Conservation (phyloP, 2,329 filamentous ascomycete species). For the Penicillium occitanis region DNA sequence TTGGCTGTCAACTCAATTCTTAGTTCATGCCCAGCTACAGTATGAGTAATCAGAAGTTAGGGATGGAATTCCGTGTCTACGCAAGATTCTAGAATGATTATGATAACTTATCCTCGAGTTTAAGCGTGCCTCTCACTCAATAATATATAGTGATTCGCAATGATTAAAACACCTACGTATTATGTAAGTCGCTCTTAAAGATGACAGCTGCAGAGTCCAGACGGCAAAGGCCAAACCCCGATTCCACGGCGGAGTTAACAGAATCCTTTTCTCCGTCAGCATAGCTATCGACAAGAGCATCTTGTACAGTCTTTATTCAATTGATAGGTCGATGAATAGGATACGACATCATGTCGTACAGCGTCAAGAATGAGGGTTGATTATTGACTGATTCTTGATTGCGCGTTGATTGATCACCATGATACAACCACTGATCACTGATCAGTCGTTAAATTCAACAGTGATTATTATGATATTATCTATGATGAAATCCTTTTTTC, state of each 20-base stretch:
- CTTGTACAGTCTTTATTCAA: background rate
- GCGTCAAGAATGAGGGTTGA: background rate
- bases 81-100: background rate
- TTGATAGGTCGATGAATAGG: background rate
- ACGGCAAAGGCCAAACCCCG: background rate
- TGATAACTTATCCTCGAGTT: background rate
- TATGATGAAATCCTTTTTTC: background rate
- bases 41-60: slow-evolving; percentile 7
- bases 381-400: background rate
- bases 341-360: slow-evolving; percentile 4
- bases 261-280: background rate
- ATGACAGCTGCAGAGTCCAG: slow-evolving; percentile 3
- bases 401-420: background rate
- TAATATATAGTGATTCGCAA: background rate
- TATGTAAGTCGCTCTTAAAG: background rate
- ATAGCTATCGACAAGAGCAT: background rate
- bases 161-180: background rate
- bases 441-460: background rate
- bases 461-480: too few relatives aligned
- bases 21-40: background rate
- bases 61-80: slow-evolving; percentile 13
- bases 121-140: background rate
- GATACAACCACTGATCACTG: background rate
- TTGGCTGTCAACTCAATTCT: background rate
- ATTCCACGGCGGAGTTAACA: slow-evolving; percentile 5